These are phyloP conservation scores for Perilla frutescens DNA, from an alignment of 257 asterid genomes.

Conservation along the genomic window DNA sequence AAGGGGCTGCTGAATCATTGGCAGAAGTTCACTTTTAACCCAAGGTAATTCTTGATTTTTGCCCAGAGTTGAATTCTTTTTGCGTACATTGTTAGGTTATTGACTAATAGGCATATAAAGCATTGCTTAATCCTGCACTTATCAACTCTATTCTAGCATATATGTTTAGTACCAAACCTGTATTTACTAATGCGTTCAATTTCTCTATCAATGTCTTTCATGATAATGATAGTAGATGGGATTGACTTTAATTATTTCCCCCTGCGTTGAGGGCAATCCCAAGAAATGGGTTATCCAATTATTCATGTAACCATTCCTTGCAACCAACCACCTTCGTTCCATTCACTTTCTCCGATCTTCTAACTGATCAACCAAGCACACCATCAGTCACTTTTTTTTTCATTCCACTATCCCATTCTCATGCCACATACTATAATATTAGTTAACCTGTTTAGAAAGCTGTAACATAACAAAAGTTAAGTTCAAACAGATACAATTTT, in stretches of 20 bases:
- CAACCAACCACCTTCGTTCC: too few relatives aligned
- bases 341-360: neutral
- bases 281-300: too few relatives aligned
- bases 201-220: too few relatives aligned
- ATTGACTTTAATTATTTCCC: too few relatives aligned
- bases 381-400: neutral
- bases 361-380: constrained; percentile 1
- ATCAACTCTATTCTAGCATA: neutral
- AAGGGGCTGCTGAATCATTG: constrained; percentile 91
- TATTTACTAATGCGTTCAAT: too few relatives aligned
- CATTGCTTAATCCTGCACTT: neutral
- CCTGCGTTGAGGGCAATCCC: too few relatives aligned
- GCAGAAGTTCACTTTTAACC: constrained; percentile 96
- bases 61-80: neutral
- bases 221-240: too few relatives aligned
- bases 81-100: neutral
- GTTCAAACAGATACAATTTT: neutral
- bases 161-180: neutral
- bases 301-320: too few relatives aligned
- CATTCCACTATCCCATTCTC: neutral
- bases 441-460: neutral
- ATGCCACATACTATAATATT: neutral
- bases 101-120: neutral
- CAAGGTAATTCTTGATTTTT: constrained; percentile 61
- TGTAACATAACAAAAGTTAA: neutral